A percentile compares a stretch with the other conserved stretches of the same genome.
Conservation (phyloP, 805 yeast species). For the Saccharomyces kudriavzevii region DNA sequence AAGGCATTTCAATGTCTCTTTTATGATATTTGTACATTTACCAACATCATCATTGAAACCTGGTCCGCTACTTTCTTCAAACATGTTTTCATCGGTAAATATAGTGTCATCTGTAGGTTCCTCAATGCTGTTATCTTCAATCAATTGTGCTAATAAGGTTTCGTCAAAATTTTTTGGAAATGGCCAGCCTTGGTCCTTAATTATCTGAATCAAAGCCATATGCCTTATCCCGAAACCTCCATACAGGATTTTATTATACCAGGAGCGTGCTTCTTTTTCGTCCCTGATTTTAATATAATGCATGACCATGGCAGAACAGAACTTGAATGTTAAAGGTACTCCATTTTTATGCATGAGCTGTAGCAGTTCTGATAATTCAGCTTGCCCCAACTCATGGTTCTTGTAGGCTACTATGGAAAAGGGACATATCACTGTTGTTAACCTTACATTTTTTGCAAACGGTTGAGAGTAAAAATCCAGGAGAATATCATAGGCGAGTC, state of each 20-base stretch:
- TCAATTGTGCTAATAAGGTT: background rate
- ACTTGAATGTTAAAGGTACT: conserved; percentile 20
- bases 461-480: conserved; percentile 15
- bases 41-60: background rate
- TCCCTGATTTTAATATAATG: conserved; percentile 12
- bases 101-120: background rate
- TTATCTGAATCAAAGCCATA: conserved; percentile 11
- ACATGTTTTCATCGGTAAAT: background rate
- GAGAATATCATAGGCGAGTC: conserved; percentile 20
- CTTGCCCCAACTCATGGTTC: conserved; percentile 11
- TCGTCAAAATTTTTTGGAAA: conserved; percentile 10
- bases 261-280: conserved; percentile 17
- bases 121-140: background rate
- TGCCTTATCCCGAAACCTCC: conserved; percentile 21
- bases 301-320: conserved; percentile 22
- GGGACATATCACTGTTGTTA: conserved; percentile 13
- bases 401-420: conserved; percentile 22
- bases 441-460: conserved; percentile 6
- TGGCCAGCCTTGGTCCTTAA: conserved; percentile 19
- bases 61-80: background rate
- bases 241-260: conserved; percentile 23
- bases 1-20: background rate
- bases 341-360: conserved; percentile 17
- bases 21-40: background rate
- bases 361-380: conserved; percentile 14